Evolutionary conservation across 2,329 filamentous ascomycete genomes (phyloP), one percentile per base, ranked within the genome.

Genomic region (Fusarium avenaceum): DNA sequence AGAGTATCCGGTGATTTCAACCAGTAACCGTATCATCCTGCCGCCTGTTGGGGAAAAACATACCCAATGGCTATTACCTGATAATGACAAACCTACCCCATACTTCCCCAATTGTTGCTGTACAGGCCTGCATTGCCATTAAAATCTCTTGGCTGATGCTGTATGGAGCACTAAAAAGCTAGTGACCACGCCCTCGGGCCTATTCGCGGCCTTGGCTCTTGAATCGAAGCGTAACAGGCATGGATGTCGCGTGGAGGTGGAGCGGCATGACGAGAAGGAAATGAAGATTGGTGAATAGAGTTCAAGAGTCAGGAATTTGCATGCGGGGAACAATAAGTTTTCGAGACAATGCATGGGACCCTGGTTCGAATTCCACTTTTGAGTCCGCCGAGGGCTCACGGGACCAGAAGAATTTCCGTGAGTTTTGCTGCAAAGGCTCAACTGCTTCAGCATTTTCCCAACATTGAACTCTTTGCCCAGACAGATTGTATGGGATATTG

Each of bases 331-430:
- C 43, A 24, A 30, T 17, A 3, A 28, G 26, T 10, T 9, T 28
- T 10, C 26, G 5, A 11, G 7, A n/a, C 7, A n/a, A 13, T 15
- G n/a, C 53, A 53, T n/a, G 53, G 53, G 22, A 15, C 35, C 53
- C 53, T 40, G 28, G 47, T 4, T 9, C 10, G 13, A 15, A 30
- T 50, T 33, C 52, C 52, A 55, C 52, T 55, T 50, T n/a, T 50
- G 52, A 15, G 17, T 4, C 53, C 53, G 47, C 39, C 32, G 15
- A 11, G 7, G 13, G 28, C 17, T 53, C 47, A 42, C 53, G 53
- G 47, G 53, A 43, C 24, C 22, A 53, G 38, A 43, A 57, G 52
- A 53, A 52, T 19, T 35, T 5, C 53, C 28, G 38, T 13, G 46
- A 17, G 32, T 35, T 35, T 35, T 15, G 14, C 7, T 15, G 32